Base-by-base conservation (phyloP, 2,329 filamentous ascomycete species). In the Exophiala alcalophila region DNA sequence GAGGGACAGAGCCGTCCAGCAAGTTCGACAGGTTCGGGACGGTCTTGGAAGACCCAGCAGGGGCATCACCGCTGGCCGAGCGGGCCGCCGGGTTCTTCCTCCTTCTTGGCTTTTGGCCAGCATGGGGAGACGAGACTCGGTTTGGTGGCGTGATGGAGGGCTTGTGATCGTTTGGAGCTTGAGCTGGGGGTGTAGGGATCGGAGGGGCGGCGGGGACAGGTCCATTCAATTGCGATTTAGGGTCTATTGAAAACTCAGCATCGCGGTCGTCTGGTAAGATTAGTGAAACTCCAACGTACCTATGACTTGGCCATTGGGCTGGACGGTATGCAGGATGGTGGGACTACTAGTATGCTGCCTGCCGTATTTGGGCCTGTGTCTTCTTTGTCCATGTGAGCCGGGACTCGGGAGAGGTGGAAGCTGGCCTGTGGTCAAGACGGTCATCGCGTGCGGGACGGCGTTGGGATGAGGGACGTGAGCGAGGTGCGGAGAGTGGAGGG, bases 341-440 rank as follows among this genome's bases (percentile, higher is more conserved):
- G 90, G 89, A 2, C 88, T 94, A 16, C 86, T 82, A 0, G 90
- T 94, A 58, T 88, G 81, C 58, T 86, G 82, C 41, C 86, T 76
- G 28, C 71, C 73, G 42, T 83, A 71, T 50, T 80, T 76, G 6
- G 83, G 82, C 37, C 81, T 14, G 41, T 80, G 73, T 47, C 78
- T 76, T 45, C 80, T 74, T 18, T 69, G 62, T 39, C 77, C 70
- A 19, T 74, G 73, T 45, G 74, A 76, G n/a, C 88, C 86, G 1
- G 90, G 90, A 0, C 90, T 95, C 0, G 90, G 88, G 31, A 96
- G 71, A 14, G 81, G 73, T 5, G 90, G 85, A 5, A 91, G 70
- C 58, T 92, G 86, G 12, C 87, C 89, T 1, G 86, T 90, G 37
- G 76, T 81, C 19, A 96, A 66, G 12, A 95, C 82, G 3, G 88